Conservation (phyloP, 768 basidiomycete genomes). For the Clitopilus passeckerianus region DNA sequence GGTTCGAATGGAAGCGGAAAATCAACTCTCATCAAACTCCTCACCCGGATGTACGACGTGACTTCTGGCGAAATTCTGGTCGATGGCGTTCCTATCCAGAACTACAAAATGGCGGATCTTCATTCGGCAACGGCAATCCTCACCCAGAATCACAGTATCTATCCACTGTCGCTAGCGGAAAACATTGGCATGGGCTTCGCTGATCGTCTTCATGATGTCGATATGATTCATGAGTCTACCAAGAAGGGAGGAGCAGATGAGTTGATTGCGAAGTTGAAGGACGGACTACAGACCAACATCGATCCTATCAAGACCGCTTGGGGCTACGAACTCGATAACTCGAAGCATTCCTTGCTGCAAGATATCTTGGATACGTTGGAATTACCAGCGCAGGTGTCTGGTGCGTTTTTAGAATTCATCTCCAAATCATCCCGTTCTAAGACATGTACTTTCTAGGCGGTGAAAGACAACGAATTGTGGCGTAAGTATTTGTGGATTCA, state of each 20-base stretch:
- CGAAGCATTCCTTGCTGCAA: conserved; percentile 12
- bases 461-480: conserved; percentile 1
- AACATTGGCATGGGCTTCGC: conserved; percentile 31
- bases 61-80: conserved; percentile 37
- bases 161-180: conserved; percentile 40
- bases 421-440: not conserved
- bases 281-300: conserved; percentile 14
- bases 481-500: not conserved
- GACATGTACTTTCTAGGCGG: conserved; percentile 7
- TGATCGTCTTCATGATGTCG: conserved; percentile 7
- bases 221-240: conserved; percentile 23
- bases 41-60: conserved; percentile 44
- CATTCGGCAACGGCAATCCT: conserved; percentile 41
- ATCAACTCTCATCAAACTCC: conserved; percentile 45
- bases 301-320: conserved; percentile 6
- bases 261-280: conserved; percentile 12
- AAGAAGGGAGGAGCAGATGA: conserved; percentile 20
- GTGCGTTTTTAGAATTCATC: not conserved
- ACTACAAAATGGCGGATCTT: conserved; percentile 33
- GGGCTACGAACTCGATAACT: conserved; percentile 9
- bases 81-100: conserved; percentile 31
- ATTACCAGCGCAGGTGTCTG: not conserved
- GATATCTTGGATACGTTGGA: conserved; percentile 11
- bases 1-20: conserved; percentile 56
- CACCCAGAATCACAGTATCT: conserved; percentile 44